Evolutionary conservation across 2,329 filamentous ascomycete species (phyloP).

Genomic region (Colletotrichum eleusines): DNA sequence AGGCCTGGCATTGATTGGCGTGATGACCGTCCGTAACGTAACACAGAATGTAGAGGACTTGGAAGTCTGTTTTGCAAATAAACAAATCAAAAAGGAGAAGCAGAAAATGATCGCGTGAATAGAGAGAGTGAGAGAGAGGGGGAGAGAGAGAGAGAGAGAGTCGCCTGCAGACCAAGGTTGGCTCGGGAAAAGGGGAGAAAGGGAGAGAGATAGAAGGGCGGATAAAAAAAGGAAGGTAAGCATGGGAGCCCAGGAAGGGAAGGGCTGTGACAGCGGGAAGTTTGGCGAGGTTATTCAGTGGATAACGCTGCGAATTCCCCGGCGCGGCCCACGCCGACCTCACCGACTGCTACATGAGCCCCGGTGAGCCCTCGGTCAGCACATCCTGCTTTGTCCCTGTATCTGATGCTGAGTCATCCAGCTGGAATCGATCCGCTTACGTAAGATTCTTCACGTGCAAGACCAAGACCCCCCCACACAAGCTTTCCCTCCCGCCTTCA

Average conservation of each 20-base stretch:
- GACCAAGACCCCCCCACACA: constrained; percentile 2
- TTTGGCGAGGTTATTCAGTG: constrained; percentile 39
- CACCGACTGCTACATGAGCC: fast-evolving
- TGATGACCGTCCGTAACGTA: too few species aligned
- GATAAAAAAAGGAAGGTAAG: neutral
- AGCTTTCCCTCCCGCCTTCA: constrained; percentile 18
- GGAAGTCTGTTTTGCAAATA: neutral
- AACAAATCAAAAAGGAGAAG: neutral
- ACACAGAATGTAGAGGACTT: neutral
- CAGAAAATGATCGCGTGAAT: neutral
- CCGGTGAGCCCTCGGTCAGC: neutral
- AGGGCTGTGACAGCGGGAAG: constrained; percentile 38
- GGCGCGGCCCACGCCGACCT: constrained; percentile 10
- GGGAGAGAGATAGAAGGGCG: too few species aligned
- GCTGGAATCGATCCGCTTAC: neutral
- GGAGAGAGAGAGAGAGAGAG: too few species aligned
- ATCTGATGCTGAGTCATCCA: neutral
- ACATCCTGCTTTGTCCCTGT: too few species aligned
- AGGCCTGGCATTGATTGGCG: constrained; percentile 6
- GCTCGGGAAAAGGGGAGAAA: neutral
- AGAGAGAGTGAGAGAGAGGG: neutral
- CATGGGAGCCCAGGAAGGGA: constrained; percentile 25
- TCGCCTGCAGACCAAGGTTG: neutral
- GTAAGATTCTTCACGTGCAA: neutral
- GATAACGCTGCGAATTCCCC: constrained; percentile 31